A percentile compares a stretch with the other conserved stretches of the same genome.
Evolutionary conservation across 106 monocot genomes (phyloP).

Genomic region (Apostasia shenzhenica): DNA sequence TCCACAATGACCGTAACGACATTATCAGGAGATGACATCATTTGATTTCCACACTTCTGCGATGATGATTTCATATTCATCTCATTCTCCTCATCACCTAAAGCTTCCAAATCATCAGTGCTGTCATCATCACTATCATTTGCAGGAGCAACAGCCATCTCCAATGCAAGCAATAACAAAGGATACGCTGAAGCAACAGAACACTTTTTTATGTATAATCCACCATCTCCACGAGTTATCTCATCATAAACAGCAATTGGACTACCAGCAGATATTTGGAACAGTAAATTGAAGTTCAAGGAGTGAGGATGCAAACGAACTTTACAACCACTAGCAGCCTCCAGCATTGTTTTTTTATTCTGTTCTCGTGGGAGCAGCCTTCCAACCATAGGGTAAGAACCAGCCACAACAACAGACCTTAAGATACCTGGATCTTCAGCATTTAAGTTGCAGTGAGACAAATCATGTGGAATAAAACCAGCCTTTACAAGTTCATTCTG

Average conservation of each 20-base stretch:
- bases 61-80: constrained; percentile 20
- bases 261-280: constrained; percentile 28
- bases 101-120: constrained; percentile 40
- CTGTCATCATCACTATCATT: constrained; percentile 28
- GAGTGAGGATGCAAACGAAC: constrained; percentile 79
- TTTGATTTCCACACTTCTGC: constrained; percentile 29
- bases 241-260: constrained; percentile 82
- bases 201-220: constrained; percentile 64
- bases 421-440: constrained; percentile 78
- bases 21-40: constrained; percentile 93
- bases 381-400: constrained; percentile 89
- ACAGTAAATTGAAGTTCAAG: constrained; percentile 55
- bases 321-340: constrained; percentile 71
- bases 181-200: constrained; percentile 74
- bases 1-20: constrained; percentile 68
- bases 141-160: constrained; percentile 84
- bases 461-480: constrained; percentile 72
- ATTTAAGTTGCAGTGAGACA: constrained; percentile 63
- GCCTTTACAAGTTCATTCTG: constrained; percentile 51
- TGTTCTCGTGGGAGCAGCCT: constrained; percentile 52
- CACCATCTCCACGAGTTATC: constrained; percentile 77
- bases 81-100: constrained; percentile 48
- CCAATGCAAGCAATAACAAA: constrained; percentile 60
- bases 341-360: constrained; percentile 49
- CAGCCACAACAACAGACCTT: constrained; percentile 74